Base-by-base conservation (phyloP, 352 stramenopile genomes). In the Globisporangium cylindrosporum region DNA sequence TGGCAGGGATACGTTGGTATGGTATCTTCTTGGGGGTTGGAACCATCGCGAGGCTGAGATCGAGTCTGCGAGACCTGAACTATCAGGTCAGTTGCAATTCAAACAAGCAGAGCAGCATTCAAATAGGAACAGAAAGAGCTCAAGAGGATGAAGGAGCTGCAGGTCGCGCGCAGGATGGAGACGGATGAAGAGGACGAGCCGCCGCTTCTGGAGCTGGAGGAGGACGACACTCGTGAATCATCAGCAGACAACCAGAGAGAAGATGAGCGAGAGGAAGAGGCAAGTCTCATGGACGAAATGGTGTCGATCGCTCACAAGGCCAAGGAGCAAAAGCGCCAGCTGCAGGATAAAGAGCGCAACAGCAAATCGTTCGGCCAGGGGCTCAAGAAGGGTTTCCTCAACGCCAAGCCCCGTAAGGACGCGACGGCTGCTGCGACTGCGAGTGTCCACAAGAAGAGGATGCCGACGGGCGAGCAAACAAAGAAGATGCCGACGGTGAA, bases 221-320 rank as follows among this genome's bases (percentile, higher is more conserved):
- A 71, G 0, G 62, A 69, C 0, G 67, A 66, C 3, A 61, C 27
- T 25, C n/a, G 29, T 10, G 48, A 61, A 9, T 56, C 27, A 56
- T 20, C 49, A 32, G 24, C 25, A 14, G 69, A 75, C 68, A 88
- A 84, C 59, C 79, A 88, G 43, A 43, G 36, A 43, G 10, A 18
- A 15, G 10, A 43, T 10, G 9, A 43, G 34, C 18, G 0, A 9
- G 38, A 67, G 3, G 46, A 67, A 14, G 20, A 59, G 7, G 32
- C 32, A 34, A 93, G 71, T 51, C 68, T 93, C 56, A 94, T 94
- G 86, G 78, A 91, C 66, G 84, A 94, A 41, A 94, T 93, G 77
- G 38, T 94, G 20, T 68, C 61, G 20, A 68, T 82, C 15, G 82
- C 79, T 18, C 76, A 79, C 58, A 65, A 71, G 15, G 86, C 86